Evolutionary conservation across 441 rosid genomes (phyloP).

Genomic region (Jatropha podagrica): DNA sequence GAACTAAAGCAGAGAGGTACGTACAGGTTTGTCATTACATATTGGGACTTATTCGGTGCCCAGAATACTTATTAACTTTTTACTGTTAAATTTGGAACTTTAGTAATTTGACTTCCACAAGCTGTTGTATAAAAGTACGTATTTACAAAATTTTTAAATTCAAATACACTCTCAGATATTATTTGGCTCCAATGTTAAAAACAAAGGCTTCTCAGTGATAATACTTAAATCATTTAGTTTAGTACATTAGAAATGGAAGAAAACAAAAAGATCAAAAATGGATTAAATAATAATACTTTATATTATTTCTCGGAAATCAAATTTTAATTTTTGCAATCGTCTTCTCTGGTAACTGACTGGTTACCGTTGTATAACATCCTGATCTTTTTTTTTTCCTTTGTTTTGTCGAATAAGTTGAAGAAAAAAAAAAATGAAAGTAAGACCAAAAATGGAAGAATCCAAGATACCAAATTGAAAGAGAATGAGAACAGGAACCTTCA

Average conservation of each 20-base stretch:
- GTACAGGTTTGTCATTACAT: background rate
- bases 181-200: background rate
- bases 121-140: no score
- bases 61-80: no score
- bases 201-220: background rate
- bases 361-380: no score
- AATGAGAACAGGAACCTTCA: slow-evolving; percentile 44
- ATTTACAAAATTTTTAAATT: background rate
- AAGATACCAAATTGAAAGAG: slow-evolving; percentile 10
- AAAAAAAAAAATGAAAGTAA: background rate
- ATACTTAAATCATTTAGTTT: no score
- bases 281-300: no score
- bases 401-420: background rate
- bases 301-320: no score
- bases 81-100: background rate
- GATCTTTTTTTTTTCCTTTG: background rate
- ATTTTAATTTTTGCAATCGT: no score
- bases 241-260: background rate
- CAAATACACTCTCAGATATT: background rate
- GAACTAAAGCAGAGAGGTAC: background rate
- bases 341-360: no score
- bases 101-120: no score
- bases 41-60: background rate
- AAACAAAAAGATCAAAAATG: no score
- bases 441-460: slow-evolving; percentile 28